Base-by-base conservation (phyloP, 1,284 basidiomycete genomes). In the Cutaneotrichosporon sp. region DNA sequence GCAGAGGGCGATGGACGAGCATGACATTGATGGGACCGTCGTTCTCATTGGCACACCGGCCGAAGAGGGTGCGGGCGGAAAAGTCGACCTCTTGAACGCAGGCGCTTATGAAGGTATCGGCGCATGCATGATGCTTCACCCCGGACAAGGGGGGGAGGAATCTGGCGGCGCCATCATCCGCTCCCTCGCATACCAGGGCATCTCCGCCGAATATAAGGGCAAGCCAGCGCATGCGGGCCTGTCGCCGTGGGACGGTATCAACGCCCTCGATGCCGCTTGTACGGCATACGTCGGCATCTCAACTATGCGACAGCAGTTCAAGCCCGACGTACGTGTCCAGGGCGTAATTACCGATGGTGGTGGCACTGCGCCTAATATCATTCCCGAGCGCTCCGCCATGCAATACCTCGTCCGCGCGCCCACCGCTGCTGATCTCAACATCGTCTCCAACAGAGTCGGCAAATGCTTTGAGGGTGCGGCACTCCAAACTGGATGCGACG, bases 41-140 rank as follows among this genome's bases (percentile, higher is more conserved):
- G 81, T 92, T 53, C 83, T 95, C 34, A 82, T 95, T 6, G 92
- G 92, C 22, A 95, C 92, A 4, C 92, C 92, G 63, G 92, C 89
- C 21, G 61, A 62, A 55, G 61, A 62, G 49, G 55, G 34, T 7
- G 47, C 47, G 6, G 47, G 32, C 30, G 61, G 61, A 14, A 62
- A 62, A 47, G 36, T 42, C 49, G 18, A 40, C 30, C 80, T 93
- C 26, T 81, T 92, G 18, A 83, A 90, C 22, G 42, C 14, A 4
- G 65, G 65, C 34, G 65, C 65, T 4, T 71, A 72, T 60, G 52
- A 86, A 32, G 56, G 30, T 18, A 62, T 62, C 11, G 61, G 42
- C 11, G 56, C 56, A 11, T 56, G 47, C 55, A 62, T 62, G 61
- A 62, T 62, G 61, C 55, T 57, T 4, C 61, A 62, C 56, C 61